Percentiles rank a stretch among this genome's conserved stretches.
Evolutionary conservation across 805 yeast species (phyloP).

Genomic region (Saccharomycopsis olivae): DNA sequence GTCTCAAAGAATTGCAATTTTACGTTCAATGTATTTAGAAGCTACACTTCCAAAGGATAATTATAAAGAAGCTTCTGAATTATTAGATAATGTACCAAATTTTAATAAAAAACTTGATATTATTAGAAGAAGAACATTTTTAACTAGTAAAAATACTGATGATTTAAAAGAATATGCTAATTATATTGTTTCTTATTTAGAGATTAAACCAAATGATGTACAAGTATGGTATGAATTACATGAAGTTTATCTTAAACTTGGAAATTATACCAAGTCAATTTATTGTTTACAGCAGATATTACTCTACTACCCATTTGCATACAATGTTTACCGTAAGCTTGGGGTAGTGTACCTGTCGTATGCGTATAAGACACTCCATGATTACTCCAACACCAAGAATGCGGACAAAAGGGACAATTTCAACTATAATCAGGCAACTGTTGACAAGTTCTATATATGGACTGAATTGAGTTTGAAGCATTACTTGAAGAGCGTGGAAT

Average conservation of each 20-base stretch:
- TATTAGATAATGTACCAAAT: slow-evolving; percentile 22
- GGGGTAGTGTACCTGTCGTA: slow-evolving; percentile 38
- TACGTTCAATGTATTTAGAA: slow-evolving; percentile 48
- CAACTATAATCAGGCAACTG: slow-evolving; percentile 9
- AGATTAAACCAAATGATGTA: slow-evolving; percentile 61
- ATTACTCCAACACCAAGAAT: slow-evolving; percentile 5
- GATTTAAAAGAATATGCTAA: slow-evolving; percentile 35
- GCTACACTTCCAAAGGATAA: slow-evolving; percentile 22
- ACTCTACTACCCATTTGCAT: slow-evolving; percentile 57
- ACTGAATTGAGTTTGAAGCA: slow-evolving; percentile 28
- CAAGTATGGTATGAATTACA: slow-evolving; percentile 74
- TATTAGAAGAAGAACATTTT: slow-evolving; percentile 21
- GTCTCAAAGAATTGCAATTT: slow-evolving; percentile 44
- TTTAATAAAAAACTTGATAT: slow-evolving; percentile 19
- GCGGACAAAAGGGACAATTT: slow-evolving; percentile 6
- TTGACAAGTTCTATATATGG: slow-evolving; percentile 15
- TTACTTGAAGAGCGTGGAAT: slow-evolving; percentile 64
- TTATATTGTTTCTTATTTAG: slow-evolving; percentile 43
- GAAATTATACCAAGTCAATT: slow-evolving; percentile 58
- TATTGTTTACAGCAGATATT: slow-evolving; percentile 63
- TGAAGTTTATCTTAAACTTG: slow-evolving; percentile 46
- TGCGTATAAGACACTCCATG: slow-evolving; percentile 12
- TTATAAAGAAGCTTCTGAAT: slow-evolving; percentile 27
- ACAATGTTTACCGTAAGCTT: slow-evolving; percentile 49
- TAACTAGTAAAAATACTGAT: slow-evolving; percentile 12